Percentiles rank a stretch among this genome's conserved stretches.
These are phyloP conservation scores for Botrytis deweyae DNA, from an alignment of 2,329 filamentous ascomycete species.

Conservation along the genomic window DNA sequence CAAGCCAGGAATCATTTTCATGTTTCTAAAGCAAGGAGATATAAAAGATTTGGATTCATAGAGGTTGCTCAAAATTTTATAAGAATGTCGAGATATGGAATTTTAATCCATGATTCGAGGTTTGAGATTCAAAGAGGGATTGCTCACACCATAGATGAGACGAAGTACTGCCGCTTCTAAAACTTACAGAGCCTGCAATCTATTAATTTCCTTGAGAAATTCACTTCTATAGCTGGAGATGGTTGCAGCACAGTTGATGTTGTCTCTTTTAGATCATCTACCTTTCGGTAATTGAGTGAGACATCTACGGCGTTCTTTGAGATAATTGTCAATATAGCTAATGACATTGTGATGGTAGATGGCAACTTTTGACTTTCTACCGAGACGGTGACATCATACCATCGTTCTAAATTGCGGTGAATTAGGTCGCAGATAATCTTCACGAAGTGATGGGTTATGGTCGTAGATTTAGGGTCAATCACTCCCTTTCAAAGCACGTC, in stretches of 20 bases:
- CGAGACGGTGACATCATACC: no score
- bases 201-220: background rate
- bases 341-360: background rate
- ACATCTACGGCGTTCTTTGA: background rate
- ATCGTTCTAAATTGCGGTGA: no score
- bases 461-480: no score
- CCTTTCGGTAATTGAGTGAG: background rate
- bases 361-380: background rate
- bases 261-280: background rate
- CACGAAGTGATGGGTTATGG: no score
- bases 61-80: background rate
- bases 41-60: fast-evolving
- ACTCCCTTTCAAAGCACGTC: no score
- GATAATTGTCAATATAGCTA: background rate
- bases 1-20: background rate
- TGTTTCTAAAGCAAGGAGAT: background rate
- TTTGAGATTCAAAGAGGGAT: background rate
- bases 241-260: background rate
- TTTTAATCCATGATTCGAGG: background rate
- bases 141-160: background rate
- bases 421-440: no score
- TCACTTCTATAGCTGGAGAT: background rate
- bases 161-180: background rate
- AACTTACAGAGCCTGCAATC: background rate
- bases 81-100: background rate